Conservation (phyloP, 78 protist species). For the Creolimax fragrantissima region DNA sequence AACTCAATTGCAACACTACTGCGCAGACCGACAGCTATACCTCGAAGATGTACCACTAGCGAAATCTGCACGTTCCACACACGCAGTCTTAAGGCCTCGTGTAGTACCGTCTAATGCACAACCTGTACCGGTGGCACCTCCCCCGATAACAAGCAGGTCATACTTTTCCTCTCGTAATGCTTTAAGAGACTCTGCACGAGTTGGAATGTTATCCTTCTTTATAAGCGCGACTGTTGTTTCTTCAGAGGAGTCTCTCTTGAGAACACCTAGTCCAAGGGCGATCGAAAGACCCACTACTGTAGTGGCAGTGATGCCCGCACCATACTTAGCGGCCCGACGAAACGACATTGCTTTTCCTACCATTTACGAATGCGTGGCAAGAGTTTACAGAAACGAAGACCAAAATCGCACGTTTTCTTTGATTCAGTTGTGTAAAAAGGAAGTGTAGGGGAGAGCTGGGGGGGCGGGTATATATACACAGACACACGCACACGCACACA, state of each 20-base stretch:
- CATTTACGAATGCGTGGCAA: background rate
- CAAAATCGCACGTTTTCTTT: background rate
- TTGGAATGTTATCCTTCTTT: background rate
- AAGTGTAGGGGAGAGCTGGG: too few species aligned
- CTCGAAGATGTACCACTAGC: constrained; percentile 67
- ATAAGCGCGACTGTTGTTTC: background rate
- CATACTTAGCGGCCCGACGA: background rate
- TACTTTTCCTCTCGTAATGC: background rate
- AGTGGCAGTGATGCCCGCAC: background rate
- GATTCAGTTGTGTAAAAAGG: background rate
- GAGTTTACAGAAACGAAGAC: background rate
- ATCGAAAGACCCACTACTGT: background rate
- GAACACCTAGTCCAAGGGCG: background rate
- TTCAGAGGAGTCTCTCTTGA: background rate
- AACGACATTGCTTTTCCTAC: too few species aligned
- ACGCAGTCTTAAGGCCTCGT: constrained; percentile 46
- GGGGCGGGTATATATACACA: background rate
- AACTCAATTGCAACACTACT: too few species aligned
- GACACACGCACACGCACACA: background rate
- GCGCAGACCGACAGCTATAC: too few species aligned
- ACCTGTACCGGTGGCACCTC: constrained; percentile 88
- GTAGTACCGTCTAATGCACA: constrained; percentile 72
- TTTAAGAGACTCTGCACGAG: background rate
- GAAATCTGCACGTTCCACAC: constrained; percentile 65
- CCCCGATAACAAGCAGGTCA: constrained; percentile 80